Evolutionary conservation across 805 yeast species (phyloP).

Genomic region (Henningerozyma blattae): DNA sequence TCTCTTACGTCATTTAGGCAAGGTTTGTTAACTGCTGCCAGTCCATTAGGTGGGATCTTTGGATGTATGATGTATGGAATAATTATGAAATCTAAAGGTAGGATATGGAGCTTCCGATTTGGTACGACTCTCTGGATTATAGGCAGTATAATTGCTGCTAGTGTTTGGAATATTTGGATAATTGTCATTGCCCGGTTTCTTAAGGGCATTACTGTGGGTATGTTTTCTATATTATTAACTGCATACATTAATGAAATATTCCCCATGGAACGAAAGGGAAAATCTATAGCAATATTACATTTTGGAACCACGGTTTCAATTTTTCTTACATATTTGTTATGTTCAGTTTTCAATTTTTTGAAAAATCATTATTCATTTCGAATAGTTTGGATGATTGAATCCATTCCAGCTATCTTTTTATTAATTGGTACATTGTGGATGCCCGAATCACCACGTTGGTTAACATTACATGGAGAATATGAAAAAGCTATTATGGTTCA

Average conservation of each 20-base stretch:
- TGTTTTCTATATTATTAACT: slow-evolving; percentile 42
- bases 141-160: slow-evolving; percentile 32
- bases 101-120: slow-evolving; percentile 39
- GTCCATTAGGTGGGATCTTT: slow-evolving; percentile 55
- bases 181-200: slow-evolving; percentile 35
- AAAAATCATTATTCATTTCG: slow-evolving; percentile 15
- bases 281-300: slow-evolving; percentile 43
- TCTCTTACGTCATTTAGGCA: slow-evolving; percentile 45
- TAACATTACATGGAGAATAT: slow-evolving; percentile 28
- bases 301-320: slow-evolving; percentile 48
- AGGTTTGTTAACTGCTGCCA: slow-evolving; percentile 65
- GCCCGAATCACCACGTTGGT: slow-evolving; percentile 51
- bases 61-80: slow-evolving; percentile 52
- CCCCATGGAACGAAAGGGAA: slow-evolving; percentile 36
- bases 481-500: slow-evolving; percentile 24
- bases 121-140: slow-evolving; percentile 47
- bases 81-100: slow-evolving; percentile 41
- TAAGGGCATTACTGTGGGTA: slow-evolving; percentile 44
- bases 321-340: slow-evolving; percentile 40
- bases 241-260: slow-evolving; percentile 43
- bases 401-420: slow-evolving; percentile 39
- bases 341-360: slow-evolving; percentile 32
- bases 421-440: slow-evolving; percentile 12
- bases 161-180: slow-evolving; percentile 30
- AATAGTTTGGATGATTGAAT: slow-evolving; percentile 48